A percentile compares a stretch with the other conserved stretches of the same genome.
Evolutionary conservation across 345 rosid genomes (phyloP).

Genomic region (Eucalyptus sp.): DNA sequence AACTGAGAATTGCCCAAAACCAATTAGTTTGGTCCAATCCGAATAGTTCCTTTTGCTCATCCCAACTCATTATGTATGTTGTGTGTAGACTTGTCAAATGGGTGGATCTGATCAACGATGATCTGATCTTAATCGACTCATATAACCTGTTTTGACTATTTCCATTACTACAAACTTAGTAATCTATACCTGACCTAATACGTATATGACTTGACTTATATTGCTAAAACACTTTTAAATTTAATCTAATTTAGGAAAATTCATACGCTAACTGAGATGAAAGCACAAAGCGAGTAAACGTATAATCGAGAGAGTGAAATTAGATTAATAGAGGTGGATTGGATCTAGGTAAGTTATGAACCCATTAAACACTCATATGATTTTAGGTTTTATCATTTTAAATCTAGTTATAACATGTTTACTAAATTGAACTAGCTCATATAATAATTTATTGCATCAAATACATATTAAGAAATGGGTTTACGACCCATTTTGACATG

Average conservation of each 20-base stretch:
- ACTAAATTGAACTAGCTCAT: not conserved
- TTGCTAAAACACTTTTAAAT: too few species aligned
- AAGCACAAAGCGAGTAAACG: not conserved
- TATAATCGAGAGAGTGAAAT: not conserved
- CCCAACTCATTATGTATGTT: not conserved
- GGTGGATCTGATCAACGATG: too few species aligned
- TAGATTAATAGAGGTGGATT: too few species aligned
- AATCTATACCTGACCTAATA: rapidly evolving
- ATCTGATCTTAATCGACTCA: too few species aligned
- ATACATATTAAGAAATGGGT: too few species aligned
- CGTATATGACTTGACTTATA: rapidly evolving
- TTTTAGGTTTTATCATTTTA: too few species aligned
- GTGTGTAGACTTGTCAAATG: not conserved
- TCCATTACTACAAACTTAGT: too few species aligned
- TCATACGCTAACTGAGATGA: not conserved
- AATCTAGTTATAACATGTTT: not conserved
- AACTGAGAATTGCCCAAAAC: not conserved
- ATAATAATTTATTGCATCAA: not conserved
- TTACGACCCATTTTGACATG: not conserved
- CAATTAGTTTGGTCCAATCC: not conserved
- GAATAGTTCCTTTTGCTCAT: not conserved
- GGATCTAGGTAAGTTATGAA: not conserved
- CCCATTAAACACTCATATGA: too few species aligned
- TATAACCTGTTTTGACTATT: not conserved
- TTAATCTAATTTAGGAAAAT: too few species aligned